These are phyloP conservation scores for Prunus davidiana DNA, from an alignment of 306 rosid genomes.

Conservation along the genomic window DNA sequence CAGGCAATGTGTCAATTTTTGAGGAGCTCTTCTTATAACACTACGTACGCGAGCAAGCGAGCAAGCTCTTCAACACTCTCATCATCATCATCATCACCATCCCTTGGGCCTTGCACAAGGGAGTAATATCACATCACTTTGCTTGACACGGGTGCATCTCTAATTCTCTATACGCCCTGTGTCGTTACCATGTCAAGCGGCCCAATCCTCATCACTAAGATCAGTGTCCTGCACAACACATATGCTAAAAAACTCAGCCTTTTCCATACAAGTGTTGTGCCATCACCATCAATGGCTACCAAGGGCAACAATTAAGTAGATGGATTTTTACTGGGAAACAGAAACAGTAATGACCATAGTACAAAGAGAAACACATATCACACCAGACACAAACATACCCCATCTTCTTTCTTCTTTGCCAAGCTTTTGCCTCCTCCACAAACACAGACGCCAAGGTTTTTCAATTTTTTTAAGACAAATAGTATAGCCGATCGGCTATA, in stretches of 20 bases:
- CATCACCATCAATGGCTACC: background rate
- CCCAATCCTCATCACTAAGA: constrained; percentile 49
- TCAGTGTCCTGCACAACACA: constrained; percentile 30
- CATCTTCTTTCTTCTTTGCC: constrained; percentile 7
- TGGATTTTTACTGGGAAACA: background rate
- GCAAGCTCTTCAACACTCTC: no score
- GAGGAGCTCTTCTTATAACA: no score
- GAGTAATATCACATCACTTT: background rate
- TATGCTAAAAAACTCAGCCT: background rate
- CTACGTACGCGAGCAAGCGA: no score
- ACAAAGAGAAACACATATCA: background rate
- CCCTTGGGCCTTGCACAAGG: background rate
- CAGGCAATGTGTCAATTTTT: no score
- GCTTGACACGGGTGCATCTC: background rate
- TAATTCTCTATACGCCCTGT: background rate
- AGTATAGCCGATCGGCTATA: no score
- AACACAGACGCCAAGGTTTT: constrained; percentile 3
- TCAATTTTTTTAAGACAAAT: no score
- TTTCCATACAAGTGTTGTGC: background rate
- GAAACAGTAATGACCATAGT: no score
- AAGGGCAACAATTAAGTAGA: background rate
- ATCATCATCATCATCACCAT: no score
- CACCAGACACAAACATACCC: constrained; percentile 16
- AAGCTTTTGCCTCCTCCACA: constrained; percentile 25
- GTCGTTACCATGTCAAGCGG: background rate